phyloP scores from a whole-genome alignment of 164 flowering plant species.

The Cinnamomum chago region DNA sequence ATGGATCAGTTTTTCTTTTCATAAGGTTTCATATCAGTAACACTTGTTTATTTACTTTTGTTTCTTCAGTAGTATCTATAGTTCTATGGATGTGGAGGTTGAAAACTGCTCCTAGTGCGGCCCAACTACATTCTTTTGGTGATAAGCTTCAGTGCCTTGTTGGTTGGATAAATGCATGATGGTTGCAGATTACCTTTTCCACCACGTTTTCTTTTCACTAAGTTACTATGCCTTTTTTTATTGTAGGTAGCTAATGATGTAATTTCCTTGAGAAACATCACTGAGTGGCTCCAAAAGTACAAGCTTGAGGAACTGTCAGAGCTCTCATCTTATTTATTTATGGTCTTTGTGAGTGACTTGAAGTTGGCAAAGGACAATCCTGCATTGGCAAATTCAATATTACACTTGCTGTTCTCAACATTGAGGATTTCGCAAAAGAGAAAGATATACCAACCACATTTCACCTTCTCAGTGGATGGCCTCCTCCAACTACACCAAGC shows the following conservation, averaged over 20 bases:
- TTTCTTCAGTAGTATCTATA: neutral
- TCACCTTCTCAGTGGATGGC: constrained; percentile 58
- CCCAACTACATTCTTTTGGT: neutral
- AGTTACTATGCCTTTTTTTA: constrained; percentile 7
- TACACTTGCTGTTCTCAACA: constrained; percentile 44
- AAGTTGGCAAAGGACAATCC: constrained; percentile 29
- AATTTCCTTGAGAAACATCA: constrained; percentile 35
- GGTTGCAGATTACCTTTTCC: neutral
- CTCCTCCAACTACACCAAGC: constrained; percentile 45
- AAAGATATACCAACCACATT: constrained; percentile 60
- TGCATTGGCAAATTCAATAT: constrained; percentile 25
- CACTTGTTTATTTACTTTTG: neutral
- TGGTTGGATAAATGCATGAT: neutral
- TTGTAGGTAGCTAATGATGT: constrained; percentile 52
- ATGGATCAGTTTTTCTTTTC: neutral
- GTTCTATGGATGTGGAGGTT: neutral
- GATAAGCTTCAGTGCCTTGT: neutral
- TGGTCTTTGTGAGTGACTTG: constrained; percentile 31
- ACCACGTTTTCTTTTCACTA: constrained; percentile 11
- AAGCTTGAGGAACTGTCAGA: constrained; percentile 79
- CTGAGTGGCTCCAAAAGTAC: constrained; percentile 63
- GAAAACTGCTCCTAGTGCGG: too few species aligned
- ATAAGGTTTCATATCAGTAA: neutral
- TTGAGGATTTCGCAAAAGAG: constrained; percentile 66
- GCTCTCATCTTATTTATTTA: constrained; percentile 47